phyloP scores from a whole-genome alignment of 2,329 filamentous ascomycete genomes.

The Atkinsonella texensis region DNA sequence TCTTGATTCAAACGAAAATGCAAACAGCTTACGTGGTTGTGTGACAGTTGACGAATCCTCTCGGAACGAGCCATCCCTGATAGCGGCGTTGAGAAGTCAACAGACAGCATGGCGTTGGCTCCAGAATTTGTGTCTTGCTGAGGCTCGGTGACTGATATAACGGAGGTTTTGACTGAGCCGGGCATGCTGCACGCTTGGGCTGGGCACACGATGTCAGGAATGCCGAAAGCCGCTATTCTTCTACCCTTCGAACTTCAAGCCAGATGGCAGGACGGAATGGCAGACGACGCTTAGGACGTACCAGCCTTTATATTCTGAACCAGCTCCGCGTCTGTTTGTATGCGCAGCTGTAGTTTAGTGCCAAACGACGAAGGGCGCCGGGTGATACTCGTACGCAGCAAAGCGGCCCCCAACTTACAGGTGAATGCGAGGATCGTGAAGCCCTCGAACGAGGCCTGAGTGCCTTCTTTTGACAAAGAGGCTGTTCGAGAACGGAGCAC shows the following conservation, averaged over 20 bases:
- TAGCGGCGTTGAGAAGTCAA: slow-evolving; percentile 28
- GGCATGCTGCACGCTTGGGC: background rate
- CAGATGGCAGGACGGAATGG: too few relatives aligned
- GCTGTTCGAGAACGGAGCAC: too few relatives aligned
- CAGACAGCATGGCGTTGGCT: slow-evolving; percentile 20
- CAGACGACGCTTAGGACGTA: too few relatives aligned
- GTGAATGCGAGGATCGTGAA: background rate
- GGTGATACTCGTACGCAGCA: background rate
- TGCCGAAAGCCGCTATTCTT: background rate
- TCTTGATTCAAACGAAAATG: too few relatives aligned
- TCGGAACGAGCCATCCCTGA: slow-evolving; percentile 23
- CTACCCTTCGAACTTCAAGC: too few relatives aligned
- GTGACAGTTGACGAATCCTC: slow-evolving; percentile 26
- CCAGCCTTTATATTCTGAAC: too few relatives aligned
- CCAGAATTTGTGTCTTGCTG: background rate
- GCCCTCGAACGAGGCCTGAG: background rate
- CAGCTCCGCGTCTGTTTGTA: background rate
- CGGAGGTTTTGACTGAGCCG: background rate
- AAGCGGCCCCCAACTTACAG: background rate
- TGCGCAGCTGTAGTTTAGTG: background rate
- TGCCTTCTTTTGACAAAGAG: background rate
- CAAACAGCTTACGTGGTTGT: slow-evolving; percentile 22
- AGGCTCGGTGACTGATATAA: background rate
- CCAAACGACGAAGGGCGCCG: background rate
- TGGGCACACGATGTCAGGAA: too few relatives aligned